Evolutionary conservation across 768 basidiomycete genomes (phyloP), one percentile per base, ranked within the genome.

Genomic region (Boletus edulis): DNA sequence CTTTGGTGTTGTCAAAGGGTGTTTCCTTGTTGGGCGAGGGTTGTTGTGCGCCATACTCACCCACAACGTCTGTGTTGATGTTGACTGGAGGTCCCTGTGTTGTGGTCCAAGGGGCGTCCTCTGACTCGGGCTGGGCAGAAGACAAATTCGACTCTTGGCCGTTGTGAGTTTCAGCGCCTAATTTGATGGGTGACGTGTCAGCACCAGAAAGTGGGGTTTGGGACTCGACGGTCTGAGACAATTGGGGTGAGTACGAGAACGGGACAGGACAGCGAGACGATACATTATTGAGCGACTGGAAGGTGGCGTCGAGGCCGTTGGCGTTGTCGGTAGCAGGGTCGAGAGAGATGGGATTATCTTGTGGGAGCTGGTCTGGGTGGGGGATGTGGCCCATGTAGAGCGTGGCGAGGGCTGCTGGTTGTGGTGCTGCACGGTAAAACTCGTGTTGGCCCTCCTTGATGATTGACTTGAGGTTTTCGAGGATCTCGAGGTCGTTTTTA

Each of bases 361-460:
- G 59, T 14, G 60, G 66, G 35, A 62, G 53, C 60, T 72, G 76
- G 54, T 75, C 76, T 4, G 61, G 49, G 7, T 68, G 57, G 10
- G 51, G 42, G 49, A 72, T 70, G n/a, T 78, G 71, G 35, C 89
- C 89, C 54, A 81, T 71, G 71, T 87, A 91, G 52, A 87, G 71
- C 46, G 74, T 78, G 35, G 83, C 85, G 38, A 91, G 81, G 46
- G 78, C 79, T 15, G 76, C 76, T 29, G 88, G 89, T 55, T 83
- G 79, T 24, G 89, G 87, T 44, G 81, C 66, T 29, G 88, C 81
- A 22, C 81, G 80, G 67, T 82, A 91, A 61, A 83, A 75, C 52
- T 87, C 82, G 69, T 91, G 89, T 64, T 91, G 88, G 47, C 81
- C 82, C 32, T 75, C 78, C 64, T 84, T 86, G 70, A 91, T 91